phyloP scores from a whole-genome alignment of 2,329 filamentous ascomycete genomes.

The Trichoderma sp. region DNA sequence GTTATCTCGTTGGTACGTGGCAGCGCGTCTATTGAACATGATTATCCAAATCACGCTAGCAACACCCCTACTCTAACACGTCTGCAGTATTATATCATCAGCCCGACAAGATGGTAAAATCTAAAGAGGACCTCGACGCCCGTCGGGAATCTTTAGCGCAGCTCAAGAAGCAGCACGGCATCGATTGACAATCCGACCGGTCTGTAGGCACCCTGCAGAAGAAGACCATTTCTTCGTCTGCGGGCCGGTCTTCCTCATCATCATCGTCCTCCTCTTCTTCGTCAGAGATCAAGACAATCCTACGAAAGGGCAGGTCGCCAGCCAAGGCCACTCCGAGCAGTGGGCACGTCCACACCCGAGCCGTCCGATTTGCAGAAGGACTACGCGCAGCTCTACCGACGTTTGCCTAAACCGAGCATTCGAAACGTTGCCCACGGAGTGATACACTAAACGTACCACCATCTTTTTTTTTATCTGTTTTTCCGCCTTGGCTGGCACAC shows the following conservation, averaged over 20 bases:
- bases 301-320: constrained; percentile 46
- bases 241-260: constrained; percentile 61
- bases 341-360: constrained; percentile 42
- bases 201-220: constrained; percentile 55
- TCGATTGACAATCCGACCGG: constrained; percentile 90
- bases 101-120: constrained; percentile 70
- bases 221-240: constrained; percentile 52
- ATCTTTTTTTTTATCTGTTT: background rate
- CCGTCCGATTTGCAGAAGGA: constrained; percentile 47
- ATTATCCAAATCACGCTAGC: background rate
- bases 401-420: constrained; percentile 40
- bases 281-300: constrained; percentile 47
- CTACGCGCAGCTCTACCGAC: constrained; percentile 41
- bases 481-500: constrained; percentile 24
- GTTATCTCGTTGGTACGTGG: constrained; percentile 89
- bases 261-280: constrained; percentile 46
- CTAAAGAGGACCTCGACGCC: constrained; percentile 90
- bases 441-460: constrained; percentile 3
- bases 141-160: constrained; percentile 97
- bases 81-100: constrained; percentile 62
- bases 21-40: background rate
- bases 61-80: background rate
- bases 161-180: constrained; percentile 96
- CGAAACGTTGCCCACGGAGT: constrained; percentile 9
- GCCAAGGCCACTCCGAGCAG: constrained; percentile 39